Evolutionary conservation across 2,329 filamentous ascomycete genomes (phyloP).

Genomic region (Colletotrichum liriopes): DNA sequence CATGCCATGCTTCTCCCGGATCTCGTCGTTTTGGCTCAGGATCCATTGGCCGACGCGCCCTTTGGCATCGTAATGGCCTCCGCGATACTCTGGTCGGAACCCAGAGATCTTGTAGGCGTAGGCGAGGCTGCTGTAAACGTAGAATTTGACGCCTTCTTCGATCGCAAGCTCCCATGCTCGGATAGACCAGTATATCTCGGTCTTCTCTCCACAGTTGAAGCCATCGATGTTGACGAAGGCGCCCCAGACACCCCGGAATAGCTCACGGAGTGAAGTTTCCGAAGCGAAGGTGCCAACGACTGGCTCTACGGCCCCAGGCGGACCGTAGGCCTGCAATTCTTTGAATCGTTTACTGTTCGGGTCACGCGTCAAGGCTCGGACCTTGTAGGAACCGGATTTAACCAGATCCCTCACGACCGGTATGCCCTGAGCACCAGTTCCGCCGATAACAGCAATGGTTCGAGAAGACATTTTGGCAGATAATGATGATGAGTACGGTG

Average conservation of each 20-base stretch:
- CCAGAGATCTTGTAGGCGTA: conserved; percentile 63
- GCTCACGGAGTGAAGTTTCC: conserved; percentile 60
- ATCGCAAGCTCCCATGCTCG: conserved; percentile 58
- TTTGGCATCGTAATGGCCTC: conserved; percentile 65
- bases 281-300: conserved; percentile 64
- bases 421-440: conserved; percentile 67
- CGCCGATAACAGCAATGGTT: conserved; percentile 59
- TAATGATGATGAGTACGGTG: no score
- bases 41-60: conserved; percentile 62
- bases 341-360: conserved; percentile 57
- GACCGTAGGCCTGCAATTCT: conserved; percentile 52
- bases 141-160: conserved; percentile 59
- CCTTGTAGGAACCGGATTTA: conserved; percentile 58
- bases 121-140: conserved; percentile 65
- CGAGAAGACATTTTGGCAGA: no score
- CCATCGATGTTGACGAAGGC: conserved; percentile 70
- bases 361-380: conserved; percentile 65
- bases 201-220: conserved; percentile 67
- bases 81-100: conserved; percentile 61
- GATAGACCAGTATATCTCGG: conserved; percentile 65
- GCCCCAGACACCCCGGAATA: conserved; percentile 60
- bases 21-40: conserved; percentile 55
- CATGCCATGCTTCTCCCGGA: conserved; percentile 46
- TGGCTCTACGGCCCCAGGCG: conserved; percentile 61
- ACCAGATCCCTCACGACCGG: conserved; percentile 61